Percentiles rank a stretch among this genome's conserved stretches.
phyloP scores from a whole-genome alignment of 768 basidiomycete species.

The Cytidiella melzeri region DNA sequence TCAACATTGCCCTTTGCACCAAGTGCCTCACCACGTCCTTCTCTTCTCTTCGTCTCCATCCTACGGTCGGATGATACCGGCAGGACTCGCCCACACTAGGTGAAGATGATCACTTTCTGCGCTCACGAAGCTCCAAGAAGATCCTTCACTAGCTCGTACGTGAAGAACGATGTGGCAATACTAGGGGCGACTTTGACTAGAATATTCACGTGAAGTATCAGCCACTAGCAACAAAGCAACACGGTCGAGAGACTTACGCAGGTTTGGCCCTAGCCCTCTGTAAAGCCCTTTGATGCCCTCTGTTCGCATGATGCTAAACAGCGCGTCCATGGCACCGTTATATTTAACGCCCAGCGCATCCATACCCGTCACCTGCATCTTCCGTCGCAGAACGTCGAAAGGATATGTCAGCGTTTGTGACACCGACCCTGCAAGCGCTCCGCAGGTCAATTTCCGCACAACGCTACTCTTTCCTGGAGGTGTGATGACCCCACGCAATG shows the following conservation, averaged over 20 bases:
- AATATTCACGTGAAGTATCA: slow-evolving; percentile 2
- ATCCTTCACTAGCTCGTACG: slow-evolving; percentile 65
- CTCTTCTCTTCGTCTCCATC: not conserved
- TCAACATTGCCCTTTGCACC: slow-evolving; percentile 1
- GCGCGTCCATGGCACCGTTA: slow-evolving; percentile 74
- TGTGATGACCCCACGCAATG: slow-evolving; percentile 65
- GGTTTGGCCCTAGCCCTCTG: slow-evolving; percentile 83
- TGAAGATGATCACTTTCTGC: not conserved
- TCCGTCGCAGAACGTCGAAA: slow-evolving; percentile 88
- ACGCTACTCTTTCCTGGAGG: slow-evolving; percentile 74
- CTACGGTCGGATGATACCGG: too few relatives aligned
- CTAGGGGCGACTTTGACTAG: slow-evolving; percentile 88
- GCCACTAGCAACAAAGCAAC: not conserved
- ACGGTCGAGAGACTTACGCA: slow-evolving; percentile 47
- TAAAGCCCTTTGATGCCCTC: slow-evolving; percentile 81
- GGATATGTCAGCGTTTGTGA: slow-evolving; percentile 95
- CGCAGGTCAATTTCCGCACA: slow-evolving; percentile 71
- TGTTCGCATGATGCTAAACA: slow-evolving; percentile 55
- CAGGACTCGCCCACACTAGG: not conserved
- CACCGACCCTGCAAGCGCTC: slow-evolving; percentile 84
- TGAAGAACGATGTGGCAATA: slow-evolving; percentile 83
- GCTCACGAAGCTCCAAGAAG: slow-evolving; percentile 34
- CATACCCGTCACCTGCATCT: slow-evolving; percentile 94
- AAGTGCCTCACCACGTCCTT: not conserved
- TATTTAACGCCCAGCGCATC: slow-evolving; percentile 57